phyloP scores from a whole-genome alignment of 1,139 yeast genomes.

The Kodamaea derodonti region DNA sequence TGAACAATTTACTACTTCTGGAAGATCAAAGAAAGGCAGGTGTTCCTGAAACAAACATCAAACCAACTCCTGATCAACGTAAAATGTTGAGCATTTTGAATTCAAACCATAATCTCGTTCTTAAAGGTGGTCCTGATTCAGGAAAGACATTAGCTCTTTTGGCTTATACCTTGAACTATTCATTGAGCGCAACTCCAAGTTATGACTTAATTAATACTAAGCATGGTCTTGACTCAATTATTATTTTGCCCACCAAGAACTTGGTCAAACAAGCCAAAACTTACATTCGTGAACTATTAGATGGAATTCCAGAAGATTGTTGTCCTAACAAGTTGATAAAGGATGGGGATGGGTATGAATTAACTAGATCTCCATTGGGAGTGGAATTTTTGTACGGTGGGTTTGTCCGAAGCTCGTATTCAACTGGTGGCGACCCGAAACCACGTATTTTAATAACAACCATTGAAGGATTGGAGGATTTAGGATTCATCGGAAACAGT shows the following conservation, averaged over 20 bases:
- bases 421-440: slow-evolving; percentile 4
- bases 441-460: slow-evolving; percentile 27
- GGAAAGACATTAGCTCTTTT: slow-evolving; percentile 28
- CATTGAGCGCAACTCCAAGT: slow-evolving; percentile 19
- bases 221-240: slow-evolving; percentile 17
- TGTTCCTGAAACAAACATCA: slow-evolving; percentile 13
- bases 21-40: not conserved
- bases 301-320: slow-evolving; percentile 20
- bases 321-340: slow-evolving; percentile 20
- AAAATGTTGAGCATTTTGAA: slow-evolving; percentile 17
- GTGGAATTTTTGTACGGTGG: slow-evolving; percentile 14
- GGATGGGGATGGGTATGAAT: slow-evolving; percentile 8
- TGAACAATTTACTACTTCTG: slow-evolving; percentile 16
- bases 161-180: slow-evolving; percentile 20
- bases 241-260: slow-evolving; percentile 27
- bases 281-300: slow-evolving; percentile 12
- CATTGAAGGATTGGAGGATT: slow-evolving; percentile 12
- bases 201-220: slow-evolving; percentile 12
- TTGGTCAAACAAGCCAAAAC: slow-evolving; percentile 19
- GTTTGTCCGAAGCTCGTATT: slow-evolving; percentile 1
- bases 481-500: not conserved
- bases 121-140: slow-evolving; percentile 16
- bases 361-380: slow-evolving; percentile 21
- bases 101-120: slow-evolving; percentile 17
- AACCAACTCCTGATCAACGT: slow-evolving; percentile 25